Conservation (phyloP, 371 early-diverging fungal genomes). For the Lichtheimia ornata region DNA sequence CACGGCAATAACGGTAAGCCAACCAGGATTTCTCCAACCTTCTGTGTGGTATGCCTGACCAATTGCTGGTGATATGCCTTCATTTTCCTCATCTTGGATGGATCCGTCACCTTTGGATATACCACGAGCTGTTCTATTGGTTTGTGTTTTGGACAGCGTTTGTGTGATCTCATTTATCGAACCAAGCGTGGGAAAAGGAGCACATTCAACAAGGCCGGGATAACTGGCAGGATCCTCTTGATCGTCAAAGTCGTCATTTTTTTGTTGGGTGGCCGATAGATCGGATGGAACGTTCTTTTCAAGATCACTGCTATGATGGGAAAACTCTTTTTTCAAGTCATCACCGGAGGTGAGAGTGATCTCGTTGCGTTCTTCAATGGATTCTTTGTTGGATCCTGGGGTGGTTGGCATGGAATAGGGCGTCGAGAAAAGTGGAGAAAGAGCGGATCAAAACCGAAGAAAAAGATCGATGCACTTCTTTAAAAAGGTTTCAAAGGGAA, state of each 20-base stretch:
- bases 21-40: slow-evolving; percentile 44
- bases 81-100: neutral
- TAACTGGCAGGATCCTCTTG: slow-evolving; percentile 14
- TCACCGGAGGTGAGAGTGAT: slow-evolving; percentile 8
- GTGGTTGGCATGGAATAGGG: too few relatives aligned
- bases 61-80: slow-evolving; percentile 5
- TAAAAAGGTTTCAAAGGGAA: too few relatives aligned
- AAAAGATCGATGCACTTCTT: too few relatives aligned
- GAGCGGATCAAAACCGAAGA: too few relatives aligned
- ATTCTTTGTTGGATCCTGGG: neutral
- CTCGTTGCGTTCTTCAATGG: slow-evolving; percentile 2
- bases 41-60: slow-evolving; percentile 31
- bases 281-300: too few relatives aligned
- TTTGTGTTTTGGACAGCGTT: slow-evolving; percentile 29
- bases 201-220: slow-evolving; percentile 34
- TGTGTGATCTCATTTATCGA: slow-evolving; percentile 36
- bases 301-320: too few relatives aligned
- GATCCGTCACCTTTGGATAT: neutral
- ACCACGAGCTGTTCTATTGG: slow-evolving; percentile 8
- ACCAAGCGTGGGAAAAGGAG: slow-evolving; percentile 39
- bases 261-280: too few relatives aligned
- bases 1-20: slow-evolving; percentile 48
- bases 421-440: too few relatives aligned
- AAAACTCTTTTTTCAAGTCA: slow-evolving; percentile 1
- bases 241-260: neutral